Percentiles rank a stretch among this genome's conserved stretches.
These are phyloP conservation scores for Trichoderma reesei DNA, from an alignment of 495 filamentous ascomycete genomes.

Conservation along the genomic window DNA sequence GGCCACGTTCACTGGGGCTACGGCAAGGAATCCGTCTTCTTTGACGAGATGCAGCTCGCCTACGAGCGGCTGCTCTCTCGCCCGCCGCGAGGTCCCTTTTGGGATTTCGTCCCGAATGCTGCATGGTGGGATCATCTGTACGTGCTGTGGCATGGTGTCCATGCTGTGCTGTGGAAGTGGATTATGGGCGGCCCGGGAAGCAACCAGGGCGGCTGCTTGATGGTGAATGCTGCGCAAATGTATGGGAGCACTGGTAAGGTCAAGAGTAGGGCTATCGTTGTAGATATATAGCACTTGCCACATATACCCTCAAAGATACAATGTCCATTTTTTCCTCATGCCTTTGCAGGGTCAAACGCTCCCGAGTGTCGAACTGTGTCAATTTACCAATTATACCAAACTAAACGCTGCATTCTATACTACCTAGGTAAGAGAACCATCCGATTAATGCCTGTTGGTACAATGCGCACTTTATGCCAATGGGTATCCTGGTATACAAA, in stretches of 20 bases:
- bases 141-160: conserved; percentile 52
- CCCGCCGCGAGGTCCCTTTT: conserved; percentile 36
- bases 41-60: conserved; percentile 62
- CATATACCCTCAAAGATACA: not conserved
- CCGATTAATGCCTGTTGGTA: not conserved
- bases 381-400: too few relatives aligned
- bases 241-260: conserved; percentile 56
- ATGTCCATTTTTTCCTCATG: too few relatives aligned
- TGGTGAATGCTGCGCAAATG: conserved; percentile 75
- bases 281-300: conserved; percentile 18
- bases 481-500: conserved; percentile 4
- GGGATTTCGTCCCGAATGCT: conserved; percentile 36
- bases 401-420: too few relatives aligned
- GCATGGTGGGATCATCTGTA: conserved; percentile 54
- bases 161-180: conserved; percentile 67
- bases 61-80: conserved; percentile 57
- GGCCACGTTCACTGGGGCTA: conserved; percentile 76
- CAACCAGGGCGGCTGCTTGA: conserved; percentile 45
- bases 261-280: conserved; percentile 37
- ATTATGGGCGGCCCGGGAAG: conserved; percentile 46
- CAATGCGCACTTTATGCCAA: not conserved
- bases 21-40: conserved; percentile 59
- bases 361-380: too few relatives aligned
- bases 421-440: too few relatives aligned
- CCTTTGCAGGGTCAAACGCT: too few relatives aligned